These are phyloP conservation scores for Septoria petroselini DNA, from an alignment of 2,329 filamentous ascomycete genomes.

Conservation along the genomic window DNA sequence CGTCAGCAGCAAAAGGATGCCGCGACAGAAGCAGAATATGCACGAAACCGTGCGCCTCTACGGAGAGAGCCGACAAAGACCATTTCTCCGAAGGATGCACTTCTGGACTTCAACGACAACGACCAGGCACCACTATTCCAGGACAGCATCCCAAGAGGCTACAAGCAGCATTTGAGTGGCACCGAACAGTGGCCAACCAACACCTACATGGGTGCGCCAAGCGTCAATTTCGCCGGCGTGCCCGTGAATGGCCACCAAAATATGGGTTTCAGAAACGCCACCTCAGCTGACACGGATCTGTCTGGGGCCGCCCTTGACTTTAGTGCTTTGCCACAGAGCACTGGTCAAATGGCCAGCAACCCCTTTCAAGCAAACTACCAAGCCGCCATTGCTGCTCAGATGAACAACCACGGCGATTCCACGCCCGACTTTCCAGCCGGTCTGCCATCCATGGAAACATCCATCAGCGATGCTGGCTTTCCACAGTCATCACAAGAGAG, in stretches of 20 bases:
- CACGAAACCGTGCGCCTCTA: slow-evolving; percentile 34
- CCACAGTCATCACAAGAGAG: slow-evolving; percentile 45
- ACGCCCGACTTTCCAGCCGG: slow-evolving; percentile 59
- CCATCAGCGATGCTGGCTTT: slow-evolving; percentile 52
- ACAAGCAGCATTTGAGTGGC: slow-evolving; percentile 35
- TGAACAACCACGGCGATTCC: slow-evolving; percentile 36
- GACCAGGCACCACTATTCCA: slow-evolving; percentile 76
- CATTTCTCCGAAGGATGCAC: slow-evolving; percentile 89
- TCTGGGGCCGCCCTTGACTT: slow-evolving; percentile 40
- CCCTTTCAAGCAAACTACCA: slow-evolving; percentile 33
- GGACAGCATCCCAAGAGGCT: slow-evolving; percentile 42
- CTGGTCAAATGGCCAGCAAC: slow-evolving; percentile 23
- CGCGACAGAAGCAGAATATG: slow-evolving; percentile 51
- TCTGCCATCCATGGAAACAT: slow-evolving; percentile 61
- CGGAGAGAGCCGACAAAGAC: slow-evolving; percentile 60
- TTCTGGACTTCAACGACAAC: slow-evolving; percentile 75
- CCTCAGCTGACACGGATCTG: slow-evolving; percentile 34
- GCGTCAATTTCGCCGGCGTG: slow-evolving; percentile 46
- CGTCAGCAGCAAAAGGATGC: slow-evolving; percentile 61
- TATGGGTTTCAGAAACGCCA: slow-evolving; percentile 48
- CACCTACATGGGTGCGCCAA: slow-evolving; percentile 45
- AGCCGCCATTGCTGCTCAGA: slow-evolving; percentile 28
- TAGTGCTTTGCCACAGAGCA: slow-evolving; percentile 30
- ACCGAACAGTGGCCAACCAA: slow-evolving; percentile 44
- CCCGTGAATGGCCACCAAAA: slow-evolving; percentile 40